Conservation (phyloP, 805 yeast species). For the Sugiyamaella boreocaroliniensis region DNA sequence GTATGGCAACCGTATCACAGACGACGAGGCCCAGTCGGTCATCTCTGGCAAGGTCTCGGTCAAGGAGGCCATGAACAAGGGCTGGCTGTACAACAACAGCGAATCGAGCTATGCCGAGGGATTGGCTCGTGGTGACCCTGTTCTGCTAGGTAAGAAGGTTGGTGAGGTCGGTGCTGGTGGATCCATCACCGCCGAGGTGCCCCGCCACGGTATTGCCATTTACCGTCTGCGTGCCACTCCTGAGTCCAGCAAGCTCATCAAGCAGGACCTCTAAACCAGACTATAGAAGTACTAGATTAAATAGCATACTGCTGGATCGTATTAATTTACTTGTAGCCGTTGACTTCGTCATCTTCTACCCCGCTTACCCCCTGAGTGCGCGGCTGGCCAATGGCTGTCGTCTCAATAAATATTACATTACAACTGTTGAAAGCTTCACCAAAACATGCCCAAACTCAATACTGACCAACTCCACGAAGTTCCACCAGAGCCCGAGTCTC, state of each 20-base stretch:
- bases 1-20: conserved; percentile 13
- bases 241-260: background rate
- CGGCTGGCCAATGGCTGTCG: background rate
- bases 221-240: conserved; percentile 4
- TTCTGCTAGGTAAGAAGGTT: conserved; percentile 12
- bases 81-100: conserved; percentile 11
- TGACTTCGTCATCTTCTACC: no score
- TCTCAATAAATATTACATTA: background rate
- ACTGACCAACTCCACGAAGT: background rate
- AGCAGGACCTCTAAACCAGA: conserved; percentile 9
- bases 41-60: conserved; percentile 3
- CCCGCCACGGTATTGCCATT: conserved; percentile 16
- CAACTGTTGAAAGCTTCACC: no score
- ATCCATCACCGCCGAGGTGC: conserved; percentile 7
- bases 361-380: no score
- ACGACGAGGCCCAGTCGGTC: conserved; percentile 5
- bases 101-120: conserved; percentile 16
- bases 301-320: no score
- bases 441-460: background rate
- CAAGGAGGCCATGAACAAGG: background rate
- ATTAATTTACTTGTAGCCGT: no score
- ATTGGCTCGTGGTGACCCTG: conserved; percentile 9
- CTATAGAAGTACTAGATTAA: no score
- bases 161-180: conserved; percentile 11
- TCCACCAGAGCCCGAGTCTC: conserved; percentile 1